A percentile compares a stretch with the other conserved stretches of the same genome.
These are phyloP conservation scores for Sphaceloma murrayae DNA, from an alignment of 2,329 filamentous ascomycete species.

Conservation along the genomic window DNA sequence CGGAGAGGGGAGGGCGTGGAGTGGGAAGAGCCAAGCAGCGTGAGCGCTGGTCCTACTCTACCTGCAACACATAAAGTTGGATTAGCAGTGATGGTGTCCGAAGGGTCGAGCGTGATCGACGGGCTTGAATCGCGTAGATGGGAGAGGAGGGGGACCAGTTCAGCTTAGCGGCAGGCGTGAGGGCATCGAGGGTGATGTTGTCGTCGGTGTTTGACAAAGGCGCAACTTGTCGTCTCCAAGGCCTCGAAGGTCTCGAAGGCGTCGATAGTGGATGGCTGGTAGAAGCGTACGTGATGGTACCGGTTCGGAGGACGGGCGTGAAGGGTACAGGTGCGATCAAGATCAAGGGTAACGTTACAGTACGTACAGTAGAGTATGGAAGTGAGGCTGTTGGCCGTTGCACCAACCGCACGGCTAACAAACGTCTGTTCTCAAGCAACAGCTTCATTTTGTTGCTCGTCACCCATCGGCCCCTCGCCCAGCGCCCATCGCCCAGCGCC, in stretches of 20 bases:
- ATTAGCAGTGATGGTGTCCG: background rate
- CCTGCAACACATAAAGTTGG: conserved; percentile 15
- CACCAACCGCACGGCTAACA: background rate
- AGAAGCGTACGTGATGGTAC: background rate
- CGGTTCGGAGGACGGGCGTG: too few species aligned
- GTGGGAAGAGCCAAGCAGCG: background rate
- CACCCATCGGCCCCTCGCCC: too few species aligned
- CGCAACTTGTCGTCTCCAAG: too few species aligned
- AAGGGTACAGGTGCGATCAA: too few species aligned
- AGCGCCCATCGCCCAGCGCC: too few species aligned
- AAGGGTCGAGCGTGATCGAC: conserved; percentile 9
- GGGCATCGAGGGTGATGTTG: conserved; percentile 2
- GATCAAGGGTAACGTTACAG: too few species aligned
- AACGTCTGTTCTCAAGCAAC: background rate
- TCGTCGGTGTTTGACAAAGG: background rate
- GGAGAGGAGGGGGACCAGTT: background rate
- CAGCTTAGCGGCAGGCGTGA: conserved; percentile 1
- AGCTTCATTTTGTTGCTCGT: background rate
- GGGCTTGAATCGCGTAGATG: conserved; percentile 8
- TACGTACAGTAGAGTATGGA: background rate
- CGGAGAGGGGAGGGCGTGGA: background rate
- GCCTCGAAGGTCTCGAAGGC: background rate
- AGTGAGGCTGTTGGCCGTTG: background rate
- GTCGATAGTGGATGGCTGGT: conserved; percentile 6
- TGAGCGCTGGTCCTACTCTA: conserved; percentile 9